phyloP scores from a whole-genome alignment of 2,329 filamentous ascomycete species.

The Dichotomopilus funicola region DNA sequence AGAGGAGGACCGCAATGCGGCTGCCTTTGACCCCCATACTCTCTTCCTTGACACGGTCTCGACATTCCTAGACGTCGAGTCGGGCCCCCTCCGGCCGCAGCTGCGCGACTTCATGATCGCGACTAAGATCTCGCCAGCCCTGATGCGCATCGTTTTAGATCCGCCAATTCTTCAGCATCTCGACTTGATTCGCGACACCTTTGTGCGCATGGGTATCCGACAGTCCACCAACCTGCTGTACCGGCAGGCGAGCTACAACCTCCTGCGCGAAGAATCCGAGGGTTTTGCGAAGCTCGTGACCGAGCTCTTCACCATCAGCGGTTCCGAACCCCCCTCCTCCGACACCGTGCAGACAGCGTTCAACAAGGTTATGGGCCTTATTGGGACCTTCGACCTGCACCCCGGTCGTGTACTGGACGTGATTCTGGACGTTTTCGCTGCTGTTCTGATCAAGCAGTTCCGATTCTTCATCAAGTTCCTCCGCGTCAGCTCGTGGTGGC shows the following conservation, averaged over 20 bases:
- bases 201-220: slow-evolving; percentile 73
- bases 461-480: slow-evolving; percentile 93
- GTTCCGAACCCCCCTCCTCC: slow-evolving; percentile 63
- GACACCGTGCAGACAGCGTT: slow-evolving; percentile 80
- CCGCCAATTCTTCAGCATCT: slow-evolving; percentile 66
- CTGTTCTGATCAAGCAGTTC: slow-evolving; percentile 85
- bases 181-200: slow-evolving; percentile 78
- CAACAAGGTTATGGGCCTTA: slow-evolving; percentile 85
- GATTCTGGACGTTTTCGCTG: slow-evolving; percentile 89
- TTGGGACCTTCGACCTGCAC: slow-evolving; percentile 94
- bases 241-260: slow-evolving; percentile 92
- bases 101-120: slow-evolving; percentile 65
- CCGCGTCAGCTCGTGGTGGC: slow-evolving; percentile 95
- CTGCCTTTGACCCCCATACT: slow-evolving; percentile 54
- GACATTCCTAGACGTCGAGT: slow-evolving; percentile 67
- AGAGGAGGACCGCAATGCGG: slow-evolving; percentile 44
- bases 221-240: slow-evolving; percentile 92
- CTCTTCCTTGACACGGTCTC: slow-evolving; percentile 80
- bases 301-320: slow-evolving; percentile 86
- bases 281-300: slow-evolving; percentile 95
- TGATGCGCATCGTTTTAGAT: slow-evolving; percentile 81
- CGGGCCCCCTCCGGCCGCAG: slow-evolving; percentile 39
- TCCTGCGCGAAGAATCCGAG: slow-evolving; percentile 90
- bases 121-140: slow-evolving; percentile 62
- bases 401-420: slow-evolving; percentile 92